Percentiles rank a stretch among this genome's conserved stretches.
These are phyloP conservation scores for Biscutella auriculata DNA, from an alignment of 441 rosid genomes.

Conservation along the genomic window DNA sequence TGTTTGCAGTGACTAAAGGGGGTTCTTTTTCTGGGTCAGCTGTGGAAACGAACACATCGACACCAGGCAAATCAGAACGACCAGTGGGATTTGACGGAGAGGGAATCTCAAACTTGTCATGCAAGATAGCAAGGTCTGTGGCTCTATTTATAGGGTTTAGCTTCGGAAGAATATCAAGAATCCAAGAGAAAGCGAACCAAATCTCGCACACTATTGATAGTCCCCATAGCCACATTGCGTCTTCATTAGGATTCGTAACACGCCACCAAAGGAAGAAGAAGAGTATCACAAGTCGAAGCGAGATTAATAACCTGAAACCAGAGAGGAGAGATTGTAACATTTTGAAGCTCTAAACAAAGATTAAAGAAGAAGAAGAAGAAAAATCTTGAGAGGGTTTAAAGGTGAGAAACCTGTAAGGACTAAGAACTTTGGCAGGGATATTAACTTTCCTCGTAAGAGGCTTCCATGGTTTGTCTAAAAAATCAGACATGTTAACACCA, in stretches of 20 bases:
- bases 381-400: neutral
- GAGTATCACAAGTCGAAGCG: too few relatives aligned
- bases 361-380: too few relatives aligned
- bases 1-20: conserved; percentile 78
- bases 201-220: conserved; percentile 77
- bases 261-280: neutral
- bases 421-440: conserved; percentile 63
- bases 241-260: conserved; percentile 39
- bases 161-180: conserved; percentile 84
- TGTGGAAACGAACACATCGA: conserved; percentile 79
- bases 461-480: conserved; percentile 90
- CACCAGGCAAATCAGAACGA: conserved; percentile 76
- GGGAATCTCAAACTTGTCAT: conserved; percentile 58
- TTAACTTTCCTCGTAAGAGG: conserved; percentile 69
- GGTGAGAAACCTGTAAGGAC: conserved; percentile 62
- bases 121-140: conserved; percentile 54
- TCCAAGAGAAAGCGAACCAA: conserved; percentile 90
- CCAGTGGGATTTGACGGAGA: conserved; percentile 54
- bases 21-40: conserved; percentile 95
- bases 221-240: conserved; percentile 86
- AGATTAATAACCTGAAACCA: too few relatives aligned
- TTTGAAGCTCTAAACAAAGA: too few relatives aligned
- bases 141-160: conserved; percentile 73
- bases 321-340: too few relatives aligned
- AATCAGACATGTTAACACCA: conserved; percentile 63